Evolutionary conservation across 177 flowering plant species (phyloP), one percentile per base, ranked within the genome.

Genomic region (Tripterygium wilfordii): DNA sequence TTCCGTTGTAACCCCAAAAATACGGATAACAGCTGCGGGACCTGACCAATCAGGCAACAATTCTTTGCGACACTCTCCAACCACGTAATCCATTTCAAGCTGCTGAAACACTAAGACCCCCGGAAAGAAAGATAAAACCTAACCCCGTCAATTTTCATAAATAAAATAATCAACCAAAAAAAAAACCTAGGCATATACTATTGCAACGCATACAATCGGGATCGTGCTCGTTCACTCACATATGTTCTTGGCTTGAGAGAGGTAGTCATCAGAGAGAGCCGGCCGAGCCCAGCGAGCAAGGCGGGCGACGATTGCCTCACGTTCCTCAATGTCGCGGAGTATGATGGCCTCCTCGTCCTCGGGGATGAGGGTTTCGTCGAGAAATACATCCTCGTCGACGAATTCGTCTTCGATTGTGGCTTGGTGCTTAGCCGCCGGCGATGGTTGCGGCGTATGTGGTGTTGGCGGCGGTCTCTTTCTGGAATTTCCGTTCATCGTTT

Each of bases 31-130:
- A 1, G 97, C 99, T 30, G 92, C 85, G 0, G 76, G 75, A 10
- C 95, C 96, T 29, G 86, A 68, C 2, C 71, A 67, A 57, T 65
- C 53, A 13, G 88, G 89, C 67, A 79, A 27, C 47, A 86, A 52
- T 46, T 75, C 78, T 36, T 37, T 81, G 31, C 78, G 65, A 50
- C 79, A 75, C 24, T 87, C 95, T 8, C 86, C 95, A 42, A 94
- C 85, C 56, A 89, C 79, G 30, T 94, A 83, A 66, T 89, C 99
- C 31, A 94, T 94, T 71, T 94, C 99, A 80, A 94, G 59, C 53
- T 89, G 97, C 59, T 94, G 99, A 54, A 87, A 94, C 27, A 78
- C 99, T 94, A 40, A 42, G 42, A 10, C 54, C n/a, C n/a, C n/a
- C n/a, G n/a, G n/a, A n/a, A n/a, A n/a, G n/a, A n/a, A n/a, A n/a